Conservation (phyloP, 345 rosid genomes). For the Citrus hindsii region DNA sequence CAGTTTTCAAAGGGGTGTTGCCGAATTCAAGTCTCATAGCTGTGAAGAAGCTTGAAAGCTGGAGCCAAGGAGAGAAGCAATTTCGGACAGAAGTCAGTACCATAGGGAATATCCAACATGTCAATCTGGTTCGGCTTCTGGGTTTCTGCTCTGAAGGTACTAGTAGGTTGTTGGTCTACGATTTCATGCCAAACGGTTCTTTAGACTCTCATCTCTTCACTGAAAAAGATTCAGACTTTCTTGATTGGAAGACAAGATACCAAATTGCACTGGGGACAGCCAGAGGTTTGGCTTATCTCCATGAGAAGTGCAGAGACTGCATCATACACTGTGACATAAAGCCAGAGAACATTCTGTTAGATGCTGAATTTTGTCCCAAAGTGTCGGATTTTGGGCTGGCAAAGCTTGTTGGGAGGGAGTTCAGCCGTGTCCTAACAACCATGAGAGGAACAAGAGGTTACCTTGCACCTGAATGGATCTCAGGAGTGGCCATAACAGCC, state of each 20-base stretch:
- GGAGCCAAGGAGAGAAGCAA: conserved; percentile 88
- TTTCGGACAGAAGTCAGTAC: conserved; percentile 74
- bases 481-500: conserved; percentile 75
- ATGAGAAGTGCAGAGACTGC: conserved; percentile 80
- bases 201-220: conserved; percentile 57
- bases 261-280: conserved; percentile 70
- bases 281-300: conserved; percentile 79
- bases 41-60: conserved; percentile 77
- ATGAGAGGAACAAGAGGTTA: conserved; percentile 85
- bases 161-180: conserved; percentile 62
- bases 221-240: conserved; percentile 18
- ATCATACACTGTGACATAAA: conserved; percentile 92
- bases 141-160: conserved; percentile 81
- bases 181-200: conserved; percentile 79
- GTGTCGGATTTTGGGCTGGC: conserved; percentile 81
- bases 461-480: conserved; percentile 46
- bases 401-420: conserved; percentile 78
- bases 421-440: conserved; percentile 78
- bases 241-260: conserved; percentile 66
- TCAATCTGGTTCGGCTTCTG: conserved; percentile 74
- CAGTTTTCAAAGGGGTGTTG: conserved; percentile 73
- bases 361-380: conserved; percentile 18
- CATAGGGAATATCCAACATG: conserved; percentile 75
- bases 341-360: conserved; percentile 78
- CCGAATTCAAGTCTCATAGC: conserved; percentile 65